phyloP scores from a whole-genome alignment of 192 early-diverging fungal genomes.

The Entrophospora sp. region DNA sequence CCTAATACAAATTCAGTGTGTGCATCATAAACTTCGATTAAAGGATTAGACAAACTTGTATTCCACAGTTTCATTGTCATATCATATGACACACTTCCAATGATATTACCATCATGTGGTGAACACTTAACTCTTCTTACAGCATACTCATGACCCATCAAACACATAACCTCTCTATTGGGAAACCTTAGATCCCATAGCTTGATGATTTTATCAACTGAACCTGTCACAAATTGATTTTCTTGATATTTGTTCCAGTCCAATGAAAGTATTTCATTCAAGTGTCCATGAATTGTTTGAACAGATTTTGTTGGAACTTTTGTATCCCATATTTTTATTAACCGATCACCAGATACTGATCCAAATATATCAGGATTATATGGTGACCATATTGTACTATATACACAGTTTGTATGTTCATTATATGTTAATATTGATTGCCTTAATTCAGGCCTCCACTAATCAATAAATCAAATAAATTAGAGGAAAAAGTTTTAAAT shows the following conservation, averaged over 20 bases:
- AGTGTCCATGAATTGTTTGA: slow-evolving; percentile 69
- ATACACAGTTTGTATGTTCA: slow-evolving; percentile 94
- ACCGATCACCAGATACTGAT: slow-evolving; percentile 84
- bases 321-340: slow-evolving; percentile 86
- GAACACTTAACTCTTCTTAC: slow-evolving; percentile 87
- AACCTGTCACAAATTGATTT: slow-evolving; percentile 76
- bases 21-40: slow-evolving; percentile 65
- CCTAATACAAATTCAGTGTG: slow-evolving; percentile 98
- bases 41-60: slow-evolving; percentile 39
- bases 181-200: slow-evolving; percentile 86
- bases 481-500: background rate
- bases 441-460: slow-evolving; percentile 82
- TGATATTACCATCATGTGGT: slow-evolving; percentile 72
- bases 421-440: slow-evolving; percentile 73
- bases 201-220: slow-evolving; percentile 81
- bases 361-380: slow-evolving; percentile 67
- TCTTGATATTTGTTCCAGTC: slow-evolving; percentile 98
- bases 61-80: slow-evolving; percentile 98
- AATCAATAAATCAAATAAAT: background rate
- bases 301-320: slow-evolving; percentile 56
- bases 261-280: slow-evolving; percentile 77
- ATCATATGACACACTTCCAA: slow-evolving; percentile 86
- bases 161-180: slow-evolving; percentile 57
- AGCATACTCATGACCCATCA: slow-evolving; percentile 88
- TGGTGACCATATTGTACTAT: slow-evolving; percentile 81